phyloP scores from a whole-genome alignment of 208 protist genomes.

The Naegleria gruberi region DNA sequence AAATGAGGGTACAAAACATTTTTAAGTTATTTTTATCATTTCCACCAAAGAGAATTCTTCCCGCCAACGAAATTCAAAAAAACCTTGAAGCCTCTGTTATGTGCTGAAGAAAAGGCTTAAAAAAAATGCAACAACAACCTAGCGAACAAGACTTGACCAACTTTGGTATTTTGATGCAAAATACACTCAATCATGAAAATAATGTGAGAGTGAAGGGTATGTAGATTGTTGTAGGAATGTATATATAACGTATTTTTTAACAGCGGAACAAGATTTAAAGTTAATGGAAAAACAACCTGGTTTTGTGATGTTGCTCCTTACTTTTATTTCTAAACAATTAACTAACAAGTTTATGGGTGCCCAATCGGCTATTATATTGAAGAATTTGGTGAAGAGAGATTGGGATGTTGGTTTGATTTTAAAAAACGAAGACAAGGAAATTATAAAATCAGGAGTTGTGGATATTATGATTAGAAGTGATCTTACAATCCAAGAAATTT shows the following conservation, averaged over 20 bases:
- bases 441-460: background rate
- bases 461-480: background rate
- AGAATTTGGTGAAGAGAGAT: conserved; percentile 4
- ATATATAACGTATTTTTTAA: background rate
- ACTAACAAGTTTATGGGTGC: no score
- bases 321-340: background rate
- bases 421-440: background rate
- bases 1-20: no score
- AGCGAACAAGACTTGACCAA: background rate
- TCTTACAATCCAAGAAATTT: background rate
- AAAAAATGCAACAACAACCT: background rate
- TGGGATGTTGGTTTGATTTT: background rate
- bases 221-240: background rate
- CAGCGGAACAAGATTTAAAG: background rate
- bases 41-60: no score
- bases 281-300: background rate
- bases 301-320: background rate
- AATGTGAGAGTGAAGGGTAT: background rate
- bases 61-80: no score
- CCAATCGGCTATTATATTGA: background rate
- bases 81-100: no score
- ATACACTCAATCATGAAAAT: background rate
- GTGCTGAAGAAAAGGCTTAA: background rate
- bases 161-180: background rate
- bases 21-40: no score